Base-by-base conservation (phyloP, 2,329 filamentous ascomycete genomes). In the Fusarium fracticaudum region DNA sequence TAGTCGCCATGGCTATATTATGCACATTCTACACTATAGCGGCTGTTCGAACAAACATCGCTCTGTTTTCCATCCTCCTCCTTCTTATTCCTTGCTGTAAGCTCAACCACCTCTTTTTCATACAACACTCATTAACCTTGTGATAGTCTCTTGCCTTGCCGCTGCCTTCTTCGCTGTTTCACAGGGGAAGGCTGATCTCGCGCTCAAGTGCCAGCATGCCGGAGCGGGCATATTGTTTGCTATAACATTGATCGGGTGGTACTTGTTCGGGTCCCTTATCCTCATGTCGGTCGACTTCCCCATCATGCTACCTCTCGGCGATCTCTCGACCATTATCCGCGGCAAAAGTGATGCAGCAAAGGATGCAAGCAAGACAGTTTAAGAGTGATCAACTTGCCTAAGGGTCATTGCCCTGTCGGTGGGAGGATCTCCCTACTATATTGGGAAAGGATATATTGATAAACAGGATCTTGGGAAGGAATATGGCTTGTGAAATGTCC, bases 11-110 rank as follows among this genome's bases (percentile, higher is more conserved):
- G 90, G 87, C 84, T 4, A 78, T 92, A 12, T 81, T 93, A 31
- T 90, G 87, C 79, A 80, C 91, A 51, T 79, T 93, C 66, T 93
- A 88, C 82, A 81, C 91, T 45, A 84, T 93, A 75, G 91, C 90
- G 77, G 86, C 90, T 13, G 83, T 92, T 15, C 88, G 91, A 37
- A 93, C 91, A 24, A 93, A 93, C 76, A 59, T 92, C 11, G 83
- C 89, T 74, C 17, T 68, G 9, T 62, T 92, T 92, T 79, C 86
- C 90, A 69, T 72, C 87, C 38, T 91, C 92, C 77, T 92, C 92
- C 81, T 85, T 0, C 86, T 93, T 4, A 79, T 88, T 17, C 75
- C 79, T 22, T 75, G 69, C 70, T 80, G 80, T 81, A 74, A 77
- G 80, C 65, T 3, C 11, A 11, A 8, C 11, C 3, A 1, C 9